phyloP scores from a whole-genome alignment of 2,329 filamentous ascomycete species.

The Xylaria sp. region DNA sequence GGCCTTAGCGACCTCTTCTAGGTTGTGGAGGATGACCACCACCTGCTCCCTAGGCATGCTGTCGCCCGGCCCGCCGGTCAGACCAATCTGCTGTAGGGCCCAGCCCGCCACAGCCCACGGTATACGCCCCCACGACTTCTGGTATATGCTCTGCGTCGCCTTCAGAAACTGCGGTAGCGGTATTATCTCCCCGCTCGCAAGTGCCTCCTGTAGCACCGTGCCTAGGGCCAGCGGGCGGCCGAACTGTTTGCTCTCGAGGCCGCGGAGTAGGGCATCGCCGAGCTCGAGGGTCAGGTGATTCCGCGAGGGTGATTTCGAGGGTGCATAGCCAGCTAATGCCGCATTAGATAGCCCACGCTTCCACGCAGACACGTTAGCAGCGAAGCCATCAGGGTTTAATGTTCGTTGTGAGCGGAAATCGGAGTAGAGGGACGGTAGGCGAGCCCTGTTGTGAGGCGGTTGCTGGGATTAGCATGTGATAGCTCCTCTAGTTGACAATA shows the following conservation, averaged over 20 bases:
- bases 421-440: slow-evolving; percentile 87
- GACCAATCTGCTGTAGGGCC: slow-evolving; percentile 76
- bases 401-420: slow-evolving; percentile 81
- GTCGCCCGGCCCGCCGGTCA: slow-evolving; percentile 61
- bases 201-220: slow-evolving; percentile 79
- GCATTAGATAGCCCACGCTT: slow-evolving; percentile 77
- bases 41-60: slow-evolving; percentile 70
- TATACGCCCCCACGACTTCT: slow-evolving; percentile 73
- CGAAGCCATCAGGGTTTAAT: slow-evolving; percentile 86
- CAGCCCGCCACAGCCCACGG: slow-evolving; percentile 79
- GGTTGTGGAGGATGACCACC: slow-evolving; percentile 72
- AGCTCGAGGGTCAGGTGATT: slow-evolving; percentile 65
- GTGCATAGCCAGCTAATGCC: slow-evolving; percentile 66
- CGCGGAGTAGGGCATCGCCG: slow-evolving; percentile 73
- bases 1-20: slow-evolving; percentile 68
- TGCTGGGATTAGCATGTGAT: slow-evolving; percentile 19
- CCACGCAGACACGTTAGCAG: slow-evolving; percentile 84
- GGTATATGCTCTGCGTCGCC: slow-evolving; percentile 76
- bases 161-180: slow-evolving; percentile 75
- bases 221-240: slow-evolving; percentile 85
- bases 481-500: neutral
- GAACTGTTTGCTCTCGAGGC: slow-evolving; percentile 79
- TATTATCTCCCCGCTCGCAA: slow-evolving; percentile 75
- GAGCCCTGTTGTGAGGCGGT: slow-evolving; percentile 64
- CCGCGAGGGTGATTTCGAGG: slow-evolving; percentile 56